Evolutionary conservation across 805 yeast genomes (phyloP).

Genomic region (Brettanomyces anomalus): DNA sequence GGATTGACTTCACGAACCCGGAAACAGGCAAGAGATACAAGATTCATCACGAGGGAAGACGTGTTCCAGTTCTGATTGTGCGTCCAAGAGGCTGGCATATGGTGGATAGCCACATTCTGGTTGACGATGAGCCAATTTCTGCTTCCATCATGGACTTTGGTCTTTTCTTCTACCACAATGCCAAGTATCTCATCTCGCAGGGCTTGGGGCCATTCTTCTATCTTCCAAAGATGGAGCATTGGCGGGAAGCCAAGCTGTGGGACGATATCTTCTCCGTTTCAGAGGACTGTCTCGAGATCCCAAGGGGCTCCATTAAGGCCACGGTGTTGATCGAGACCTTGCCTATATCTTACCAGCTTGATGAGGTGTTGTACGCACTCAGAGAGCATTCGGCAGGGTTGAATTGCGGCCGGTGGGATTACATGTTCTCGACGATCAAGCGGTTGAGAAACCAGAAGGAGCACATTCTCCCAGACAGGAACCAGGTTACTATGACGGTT

Average conservation of each 20-base stretch:
- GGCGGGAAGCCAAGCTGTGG: constrained; percentile 76
- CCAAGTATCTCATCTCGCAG: constrained; percentile 45
- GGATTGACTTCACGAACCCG: constrained; percentile 40
- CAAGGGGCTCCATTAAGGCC: constrained; percentile 74
- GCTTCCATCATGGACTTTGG: constrained; percentile 79
- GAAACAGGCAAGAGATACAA: constrained; percentile 30
- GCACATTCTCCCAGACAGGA: constrained; percentile 69
- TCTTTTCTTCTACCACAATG: constrained; percentile 68
- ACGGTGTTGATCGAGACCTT: constrained; percentile 76
- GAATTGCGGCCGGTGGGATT: constrained; percentile 89
- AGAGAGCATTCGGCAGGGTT: constrained; percentile 72
- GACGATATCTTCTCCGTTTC: constrained; percentile 70
- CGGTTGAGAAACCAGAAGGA: constrained; percentile 60
- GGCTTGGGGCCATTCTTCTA: constrained; percentile 80
- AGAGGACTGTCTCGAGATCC: constrained; percentile 59
- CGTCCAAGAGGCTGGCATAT: constrained; percentile 90
- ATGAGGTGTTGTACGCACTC: constrained; percentile 70
- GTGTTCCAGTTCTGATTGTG: constrained; percentile 69
- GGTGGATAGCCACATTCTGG: constrained; percentile 60
- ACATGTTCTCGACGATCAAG: constrained; percentile 74
- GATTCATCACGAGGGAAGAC: constrained; percentile 38
- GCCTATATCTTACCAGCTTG: constrained; percentile 83
- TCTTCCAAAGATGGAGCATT: constrained; percentile 82
- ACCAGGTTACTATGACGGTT: constrained; percentile 70
- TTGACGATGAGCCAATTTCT: constrained; percentile 69